phyloP scores from a whole-genome alignment of 257 asterid species.

The Pogostemon cablin region DNA sequence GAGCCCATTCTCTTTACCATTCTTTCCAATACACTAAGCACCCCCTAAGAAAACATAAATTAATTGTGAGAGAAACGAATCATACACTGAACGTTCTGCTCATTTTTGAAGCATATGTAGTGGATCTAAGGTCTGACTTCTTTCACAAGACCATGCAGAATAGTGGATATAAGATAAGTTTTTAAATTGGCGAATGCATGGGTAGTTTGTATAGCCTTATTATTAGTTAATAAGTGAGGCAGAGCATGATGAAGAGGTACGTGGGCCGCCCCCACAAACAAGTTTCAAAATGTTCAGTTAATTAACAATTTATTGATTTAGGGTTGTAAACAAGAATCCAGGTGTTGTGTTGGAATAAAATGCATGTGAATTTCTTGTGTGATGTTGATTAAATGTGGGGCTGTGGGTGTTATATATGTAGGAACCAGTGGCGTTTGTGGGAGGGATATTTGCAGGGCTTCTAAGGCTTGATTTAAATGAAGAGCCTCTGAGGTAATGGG shows the following conservation, averaged over 20 bases:
- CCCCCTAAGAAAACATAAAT: neutral
- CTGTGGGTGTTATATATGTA: conserved; percentile 7
- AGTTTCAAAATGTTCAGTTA: too few relatives aligned
- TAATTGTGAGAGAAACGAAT: neutral
- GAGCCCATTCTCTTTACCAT: too few relatives aligned
- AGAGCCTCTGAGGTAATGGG: conserved; percentile 90
- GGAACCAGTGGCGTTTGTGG: conserved; percentile 92
- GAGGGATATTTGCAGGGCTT: conserved; percentile 88
- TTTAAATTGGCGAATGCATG: neutral
- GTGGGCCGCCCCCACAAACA: too few relatives aligned
- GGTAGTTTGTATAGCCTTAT: neutral
- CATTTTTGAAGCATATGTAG: neutral
- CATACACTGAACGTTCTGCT: neutral
- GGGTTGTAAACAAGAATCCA: too few relatives aligned
- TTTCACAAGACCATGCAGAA: neutral
- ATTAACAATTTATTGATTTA: too few relatives aligned
- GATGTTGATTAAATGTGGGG: neutral
- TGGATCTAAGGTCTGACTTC: neutral
- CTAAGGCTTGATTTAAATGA: conserved; percentile 83
- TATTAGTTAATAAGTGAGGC: neutral
- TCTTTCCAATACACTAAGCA: too few relatives aligned
- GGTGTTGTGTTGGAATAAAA: neutral
- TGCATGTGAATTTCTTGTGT: conserved; percentile 7
- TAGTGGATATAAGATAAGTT: conserved; percentile 1
- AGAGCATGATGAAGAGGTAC: too few relatives aligned